Conservation (phyloP, 2,329 filamentous ascomycete genomes). For the Fusarium poae region DNA sequence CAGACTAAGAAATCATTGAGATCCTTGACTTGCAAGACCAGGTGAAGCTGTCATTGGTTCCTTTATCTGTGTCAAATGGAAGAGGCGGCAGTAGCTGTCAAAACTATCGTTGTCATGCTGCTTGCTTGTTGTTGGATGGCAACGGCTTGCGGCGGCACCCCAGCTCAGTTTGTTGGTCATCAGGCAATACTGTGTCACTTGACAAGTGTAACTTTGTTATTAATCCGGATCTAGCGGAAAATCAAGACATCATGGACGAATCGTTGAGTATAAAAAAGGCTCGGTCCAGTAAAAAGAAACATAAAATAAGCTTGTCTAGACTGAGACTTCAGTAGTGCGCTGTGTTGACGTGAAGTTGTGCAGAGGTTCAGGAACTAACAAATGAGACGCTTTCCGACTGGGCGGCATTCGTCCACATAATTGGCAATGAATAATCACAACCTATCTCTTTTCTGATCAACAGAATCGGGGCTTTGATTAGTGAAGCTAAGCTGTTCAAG, state of each 20-base stretch:
- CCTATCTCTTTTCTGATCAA: not conserved
- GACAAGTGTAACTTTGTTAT: slow-evolving; percentile 5
- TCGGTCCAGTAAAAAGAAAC: not conserved
- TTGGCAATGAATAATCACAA: not conserved
- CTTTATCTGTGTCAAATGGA: not conserved
- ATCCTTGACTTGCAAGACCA: slow-evolving; percentile 8
- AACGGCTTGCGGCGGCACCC: slow-evolving; percentile 34
- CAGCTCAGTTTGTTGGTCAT: slow-evolving; percentile 6
- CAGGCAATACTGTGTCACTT: slow-evolving; percentile 33
- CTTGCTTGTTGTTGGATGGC: slow-evolving; percentile 28
- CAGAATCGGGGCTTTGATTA: not conserved
- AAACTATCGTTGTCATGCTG: slow-evolving; percentile 2
- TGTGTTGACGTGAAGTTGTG: not conserved
- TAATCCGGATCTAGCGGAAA: slow-evolving; percentile 15
- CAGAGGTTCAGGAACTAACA: not conserved
- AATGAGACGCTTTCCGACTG: not conserved
- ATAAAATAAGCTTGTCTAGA: not conserved
- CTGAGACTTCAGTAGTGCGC: not conserved
- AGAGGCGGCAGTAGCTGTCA: slow-evolving; percentile 9
- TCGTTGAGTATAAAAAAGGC: not conserved
- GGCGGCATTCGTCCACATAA: not conserved
- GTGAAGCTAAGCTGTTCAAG: not conserved
- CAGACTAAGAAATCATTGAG: not conserved
- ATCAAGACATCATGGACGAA: slow-evolving; percentile 11
- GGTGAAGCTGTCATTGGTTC: slow-evolving; percentile 2